These are phyloP conservation scores for Starmerella etchellsii DNA, from an alignment of 805 yeast species.

Conservation along the genomic window DNA sequence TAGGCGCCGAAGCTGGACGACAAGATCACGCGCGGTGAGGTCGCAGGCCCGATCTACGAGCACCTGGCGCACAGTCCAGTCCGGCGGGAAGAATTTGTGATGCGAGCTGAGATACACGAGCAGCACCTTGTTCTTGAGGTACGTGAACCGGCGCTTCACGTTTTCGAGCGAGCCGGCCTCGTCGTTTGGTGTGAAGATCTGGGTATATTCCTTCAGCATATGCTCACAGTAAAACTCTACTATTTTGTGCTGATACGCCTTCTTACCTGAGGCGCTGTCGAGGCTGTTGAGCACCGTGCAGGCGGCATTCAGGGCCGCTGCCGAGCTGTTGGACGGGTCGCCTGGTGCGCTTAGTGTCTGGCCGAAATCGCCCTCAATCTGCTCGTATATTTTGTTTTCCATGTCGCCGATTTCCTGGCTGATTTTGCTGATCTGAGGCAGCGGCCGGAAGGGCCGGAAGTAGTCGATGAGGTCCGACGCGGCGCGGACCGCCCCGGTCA, in stretches of 20 bases:
- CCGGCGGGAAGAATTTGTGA: constrained; percentile 45
- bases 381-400: constrained; percentile 51
- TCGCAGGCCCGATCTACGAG: constrained; percentile 53
- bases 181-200: constrained; percentile 64
- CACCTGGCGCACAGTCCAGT: constrained; percentile 58
- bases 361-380: constrained; percentile 59
- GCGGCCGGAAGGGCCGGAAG: constrained; percentile 69
- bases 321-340: neutral
- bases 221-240: constrained; percentile 59
- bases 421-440: constrained; percentile 61
- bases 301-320: constrained; percentile 32
- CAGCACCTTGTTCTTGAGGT: constrained; percentile 54
- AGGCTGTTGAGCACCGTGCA: constrained; percentile 59
- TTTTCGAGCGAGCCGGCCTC: constrained; percentile 95
- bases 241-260: constrained; percentile 44
- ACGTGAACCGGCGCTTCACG: constrained; percentile 65
- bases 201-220: constrained; percentile 57
- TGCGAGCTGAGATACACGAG: constrained; percentile 39
- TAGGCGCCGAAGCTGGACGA: constrained; percentile 35
- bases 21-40: constrained; percentile 55
- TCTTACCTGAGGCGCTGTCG: constrained; percentile 28
- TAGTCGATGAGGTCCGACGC: constrained; percentile 59
- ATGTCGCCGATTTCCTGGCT: constrained; percentile 46
- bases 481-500: constrained; percentile 50
- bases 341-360: constrained; percentile 15